phyloP scores from a whole-genome alignment of 768 basidiomycete genomes.

The Nevesoporus exiguus region DNA sequence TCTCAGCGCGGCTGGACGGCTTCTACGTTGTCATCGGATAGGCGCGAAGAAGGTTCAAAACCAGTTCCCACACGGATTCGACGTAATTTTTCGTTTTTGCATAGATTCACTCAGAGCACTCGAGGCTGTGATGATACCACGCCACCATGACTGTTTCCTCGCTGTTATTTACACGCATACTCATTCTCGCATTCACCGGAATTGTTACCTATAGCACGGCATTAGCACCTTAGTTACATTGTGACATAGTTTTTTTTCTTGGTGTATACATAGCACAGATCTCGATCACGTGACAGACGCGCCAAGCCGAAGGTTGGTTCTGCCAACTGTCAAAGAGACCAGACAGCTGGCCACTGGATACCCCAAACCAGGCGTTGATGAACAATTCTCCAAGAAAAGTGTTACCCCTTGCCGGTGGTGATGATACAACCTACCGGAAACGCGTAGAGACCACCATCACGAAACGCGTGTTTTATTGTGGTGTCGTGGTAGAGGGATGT shows the following conservation, averaged over 20 bases:
- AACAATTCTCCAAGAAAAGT: slow-evolving; percentile 67
- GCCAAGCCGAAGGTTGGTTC: slow-evolving; percentile 2
- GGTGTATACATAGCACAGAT: slow-evolving; percentile 1
- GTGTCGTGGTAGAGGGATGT: slow-evolving; percentile 84
- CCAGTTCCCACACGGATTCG: slow-evolving; percentile 23
- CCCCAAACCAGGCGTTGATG: slow-evolving; percentile 16
- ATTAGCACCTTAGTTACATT: slow-evolving; percentile 11
- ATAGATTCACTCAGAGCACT: slow-evolving; percentile 28
- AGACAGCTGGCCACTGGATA: slow-evolving; percentile 1
- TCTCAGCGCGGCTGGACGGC: slow-evolving; percentile 22
- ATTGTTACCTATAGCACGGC: background rate
- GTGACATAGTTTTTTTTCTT: background rate
- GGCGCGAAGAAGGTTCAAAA: slow-evolving; percentile 14
- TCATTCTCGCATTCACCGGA: slow-evolving; percentile 13
- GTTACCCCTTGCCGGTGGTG: slow-evolving; percentile 68
- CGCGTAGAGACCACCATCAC: slow-evolving; percentile 46
- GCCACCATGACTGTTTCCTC: slow-evolving; percentile 7
- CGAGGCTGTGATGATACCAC: slow-evolving; percentile 10
- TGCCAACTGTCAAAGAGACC: background rate
- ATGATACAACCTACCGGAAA: slow-evolving; percentile 48
- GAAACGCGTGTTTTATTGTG: slow-evolving; percentile 84
- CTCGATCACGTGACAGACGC: slow-evolving; percentile 29
- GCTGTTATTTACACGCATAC: slow-evolving; percentile 17
- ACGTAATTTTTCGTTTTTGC: slow-evolving; percentile 36
- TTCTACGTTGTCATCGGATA: slow-evolving; percentile 12